phyloP scores from a whole-genome alignment of 495 filamentous ascomycete species.

The Cercophora newfieldiana region DNA sequence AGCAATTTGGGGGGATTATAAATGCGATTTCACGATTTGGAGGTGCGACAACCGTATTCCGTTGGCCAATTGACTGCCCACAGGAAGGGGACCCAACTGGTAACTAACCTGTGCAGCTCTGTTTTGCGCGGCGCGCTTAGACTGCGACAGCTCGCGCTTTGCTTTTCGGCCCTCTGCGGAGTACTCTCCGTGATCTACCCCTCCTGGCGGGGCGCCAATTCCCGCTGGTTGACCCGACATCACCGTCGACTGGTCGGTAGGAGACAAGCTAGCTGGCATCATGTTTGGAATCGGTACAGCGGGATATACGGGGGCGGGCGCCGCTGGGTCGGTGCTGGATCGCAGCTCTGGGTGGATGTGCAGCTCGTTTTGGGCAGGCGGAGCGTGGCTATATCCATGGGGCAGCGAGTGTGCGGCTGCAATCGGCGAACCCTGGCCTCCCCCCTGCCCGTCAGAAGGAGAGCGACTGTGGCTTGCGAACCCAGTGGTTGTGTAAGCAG shows the following conservation, averaged over 20 bases:
- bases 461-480: constrained; percentile 24
- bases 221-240: constrained; percentile 26
- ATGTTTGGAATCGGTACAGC: constrained; percentile 34
- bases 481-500: constrained; percentile 17
- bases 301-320: constrained; percentile 21
- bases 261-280: constrained; percentile 33
- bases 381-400: constrained; percentile 38
- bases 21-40: neutral
- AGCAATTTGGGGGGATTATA: neutral
- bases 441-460: constrained; percentile 22
- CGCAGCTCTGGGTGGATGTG: constrained; percentile 37
- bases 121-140: constrained; percentile 95
- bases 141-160: constrained; percentile 89
- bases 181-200: constrained; percentile 26
- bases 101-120: constrained; percentile 84
- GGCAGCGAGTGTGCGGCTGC: constrained; percentile 25
- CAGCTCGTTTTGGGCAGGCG: constrained; percentile 27
- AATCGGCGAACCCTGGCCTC: constrained; percentile 21
- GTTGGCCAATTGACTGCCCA: constrained; percentile 4
- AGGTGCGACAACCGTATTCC: neutral
- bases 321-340: constrained; percentile 29
- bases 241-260: constrained; percentile 24
- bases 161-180: constrained; percentile 46
- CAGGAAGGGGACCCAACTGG: neutral
- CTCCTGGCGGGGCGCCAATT: constrained; percentile 15